phyloP scores from a whole-genome alignment of 805 yeast genomes.

The Metschnikowia gruessii region DNA sequence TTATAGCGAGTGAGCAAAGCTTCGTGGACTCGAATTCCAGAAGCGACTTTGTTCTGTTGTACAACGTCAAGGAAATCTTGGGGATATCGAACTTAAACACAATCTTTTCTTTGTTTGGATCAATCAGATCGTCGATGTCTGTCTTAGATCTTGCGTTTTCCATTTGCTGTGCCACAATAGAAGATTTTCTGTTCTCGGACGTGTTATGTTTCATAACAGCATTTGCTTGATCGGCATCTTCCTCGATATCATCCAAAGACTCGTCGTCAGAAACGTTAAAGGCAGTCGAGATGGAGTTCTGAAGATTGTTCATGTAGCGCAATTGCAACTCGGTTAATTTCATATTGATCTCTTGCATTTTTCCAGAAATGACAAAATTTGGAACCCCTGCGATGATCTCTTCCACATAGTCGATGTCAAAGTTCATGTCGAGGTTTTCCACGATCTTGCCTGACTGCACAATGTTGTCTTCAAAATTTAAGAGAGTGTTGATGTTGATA shows the following conservation, averaged over 20 bases:
- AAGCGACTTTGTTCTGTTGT: slow-evolving; percentile 46
- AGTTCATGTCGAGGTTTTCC: slow-evolving; percentile 58
- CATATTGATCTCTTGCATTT: slow-evolving; percentile 60
- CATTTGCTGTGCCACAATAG: neutral
- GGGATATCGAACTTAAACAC: slow-evolving; percentile 60
- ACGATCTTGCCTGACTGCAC: slow-evolving; percentile 62
- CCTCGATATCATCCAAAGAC: slow-evolving; percentile 50
- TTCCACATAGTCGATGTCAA: slow-evolving; percentile 57
- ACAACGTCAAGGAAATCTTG: slow-evolving; percentile 57
- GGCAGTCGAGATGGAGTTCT: slow-evolving; percentile 53
- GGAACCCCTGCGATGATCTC: slow-evolving; percentile 41
- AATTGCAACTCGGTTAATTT: slow-evolving; percentile 73
- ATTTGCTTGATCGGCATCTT: slow-evolving; percentile 66
- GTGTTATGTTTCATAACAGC: slow-evolving; percentile 34
- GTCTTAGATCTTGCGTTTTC: neutral
- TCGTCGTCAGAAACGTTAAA: slow-evolving; percentile 43
- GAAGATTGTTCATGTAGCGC: slow-evolving; percentile 51
- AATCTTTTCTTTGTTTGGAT: slow-evolving; percentile 36
- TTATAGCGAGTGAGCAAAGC: slow-evolving; percentile 46
- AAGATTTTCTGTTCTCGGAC: neutral
- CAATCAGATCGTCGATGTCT: slow-evolving; percentile 9
- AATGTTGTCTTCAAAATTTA: slow-evolving; percentile 45
- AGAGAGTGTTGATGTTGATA: slow-evolving; percentile 61
- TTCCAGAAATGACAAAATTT: slow-evolving; percentile 50
- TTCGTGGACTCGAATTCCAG: slow-evolving; percentile 34